Base-by-base conservation (phyloP, 306 rosid genomes). In the Inga laurina region DNA sequence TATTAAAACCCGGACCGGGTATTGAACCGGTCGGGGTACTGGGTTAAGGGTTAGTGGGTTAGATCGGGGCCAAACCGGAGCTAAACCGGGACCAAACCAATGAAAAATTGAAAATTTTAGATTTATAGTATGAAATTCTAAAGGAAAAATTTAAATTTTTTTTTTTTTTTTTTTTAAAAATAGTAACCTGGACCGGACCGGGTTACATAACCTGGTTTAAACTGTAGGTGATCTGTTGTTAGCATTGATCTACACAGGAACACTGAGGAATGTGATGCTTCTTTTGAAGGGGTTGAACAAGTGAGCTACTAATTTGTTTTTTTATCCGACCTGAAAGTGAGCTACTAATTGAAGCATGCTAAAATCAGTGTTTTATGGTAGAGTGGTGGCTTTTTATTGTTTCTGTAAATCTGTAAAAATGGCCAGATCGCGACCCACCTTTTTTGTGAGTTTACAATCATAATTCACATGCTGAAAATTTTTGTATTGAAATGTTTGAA, bases 201-300 rank as follows among this genome's bases (percentile, higher is more conserved):
- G n/a, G n/a, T n/a, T n/a, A n/a, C n/a, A n/a, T n/a, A n/a, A n/a
- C n/a, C n/a, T n/a, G n/a, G 30, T 57, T 19, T 57, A n/a, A 57
- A n/a, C 30, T 57, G 30, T 2, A 57, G 65, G n/a, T n/a, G 65
- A 57, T 57, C 30, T 57, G 3, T 57, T 57, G 3, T 57, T n/a
- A n/a, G 65, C 27, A 7, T 59, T 59, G 32, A 57, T 57, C 13
- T 57, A 8, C 64, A 57, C 27, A 56, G 62, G 62, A 56, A 1
- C 65, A n/a, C 65, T 22, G 46, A 39, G 78, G 78, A 57, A 27
- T 43, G 30, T 80, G 80, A 56, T 57, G 70, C 70, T 57, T 27
- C 7, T 43, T 43, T 22, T 41, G 18, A 12, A 71, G 75, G 73
- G 52, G 27, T 71, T n/a, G 35, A 41, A 27, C 22, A 19, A 54